Base-by-base conservation (phyloP, 164 flowering plant species). In the Pachysandra terminalis region DNA sequence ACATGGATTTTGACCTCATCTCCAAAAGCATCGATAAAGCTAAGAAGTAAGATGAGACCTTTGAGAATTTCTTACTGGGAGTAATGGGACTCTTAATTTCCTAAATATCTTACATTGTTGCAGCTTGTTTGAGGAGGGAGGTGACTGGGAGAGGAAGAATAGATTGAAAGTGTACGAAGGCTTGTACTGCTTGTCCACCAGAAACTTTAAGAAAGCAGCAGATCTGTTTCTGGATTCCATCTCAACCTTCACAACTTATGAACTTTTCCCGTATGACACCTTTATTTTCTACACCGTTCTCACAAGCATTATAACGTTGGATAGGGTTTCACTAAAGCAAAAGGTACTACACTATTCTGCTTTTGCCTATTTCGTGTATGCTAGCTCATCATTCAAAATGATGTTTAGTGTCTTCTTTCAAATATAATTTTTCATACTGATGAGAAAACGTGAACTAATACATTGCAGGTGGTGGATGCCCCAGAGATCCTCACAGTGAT, bases 91-190 rank as follows among this genome's bases (percentile, higher is more conserved):
- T 16, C 5, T 25, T 61, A 64, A 21, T 53, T 49, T 65, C 19
- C 49, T 37, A 14, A 68, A 28, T 66, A 59, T 35, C 60, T 3
- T 32, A 55, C 28, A 22, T 23, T 65, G 59, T 63, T 78, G 45
- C 86, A 95, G 99, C 68, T 83, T 95, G 81, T 95, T 95, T 79
- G 99, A 95, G 74, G 98, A 95, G 79, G 99, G 98, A 53, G 99
- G 99, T 80, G 99, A 95, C 73, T 95, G 98, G 99, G 97, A 95
- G 74, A 90, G 98, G 82, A 95, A 95, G 81, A 95, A 95, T 73
- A 85, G 98, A 0, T 75, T 95, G 81, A 92, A 95, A 81, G 99
- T 95, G 67, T 95, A 95, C 66, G 99, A 95, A 73, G 98, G 99
- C 66, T 78, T 92, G 71, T 92, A 78, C 75, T 95, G 89, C 90